Base-by-base conservation (phyloP, 177 flowering plant species). In the Tripterygium wilfordii region DNA sequence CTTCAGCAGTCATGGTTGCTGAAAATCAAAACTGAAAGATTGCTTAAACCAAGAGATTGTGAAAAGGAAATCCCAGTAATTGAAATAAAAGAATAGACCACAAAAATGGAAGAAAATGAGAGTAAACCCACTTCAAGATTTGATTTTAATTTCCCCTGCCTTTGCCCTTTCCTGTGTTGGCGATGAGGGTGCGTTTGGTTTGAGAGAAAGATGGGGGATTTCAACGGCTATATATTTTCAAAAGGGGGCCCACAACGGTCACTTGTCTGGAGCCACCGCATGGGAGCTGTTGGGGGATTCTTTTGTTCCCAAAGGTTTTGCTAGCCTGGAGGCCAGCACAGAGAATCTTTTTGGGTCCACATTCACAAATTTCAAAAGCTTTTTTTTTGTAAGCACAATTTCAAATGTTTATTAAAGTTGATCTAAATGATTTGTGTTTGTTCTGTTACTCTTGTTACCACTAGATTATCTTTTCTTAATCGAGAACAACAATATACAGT, bases 191-290 rank as follows among this genome's bases (percentile, higher is more conserved):
- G 53, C 28, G 35, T 39, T 28, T 18, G 36, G 8, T 28, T 12
- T 14, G 26, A 35, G 35, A 27, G 10, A 13, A 46, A 32, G 21
- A 17, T 42, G 33, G 7, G 33, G 33, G 33, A n/a, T n/a, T n/a
- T n/a, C 45, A 62, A 62, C 51, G 59, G 62, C 23, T 63, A 51
- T 41, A 63, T 62, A 56, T 49, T 28, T 55, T 35, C 37, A 47
- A 62, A 45, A 54, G 36, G 21, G 32, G 46, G 25, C 12, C 38
- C 50, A 30, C 49, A 76, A 72, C 77, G 80, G 77, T 67, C 51
- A 60, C 57, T 22, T 54, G 65, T 31, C 73, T 68, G 74, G 47
- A 56, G 23, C 74, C 72, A 71, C 52, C 70, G 62, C 56, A 40
- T 19, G 17, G n/a, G 57, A 64, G 72, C 63, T 65, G 68, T 56